Conservation (phyloP, 257 asterid species). For the Lavandula angustifolia region DNA sequence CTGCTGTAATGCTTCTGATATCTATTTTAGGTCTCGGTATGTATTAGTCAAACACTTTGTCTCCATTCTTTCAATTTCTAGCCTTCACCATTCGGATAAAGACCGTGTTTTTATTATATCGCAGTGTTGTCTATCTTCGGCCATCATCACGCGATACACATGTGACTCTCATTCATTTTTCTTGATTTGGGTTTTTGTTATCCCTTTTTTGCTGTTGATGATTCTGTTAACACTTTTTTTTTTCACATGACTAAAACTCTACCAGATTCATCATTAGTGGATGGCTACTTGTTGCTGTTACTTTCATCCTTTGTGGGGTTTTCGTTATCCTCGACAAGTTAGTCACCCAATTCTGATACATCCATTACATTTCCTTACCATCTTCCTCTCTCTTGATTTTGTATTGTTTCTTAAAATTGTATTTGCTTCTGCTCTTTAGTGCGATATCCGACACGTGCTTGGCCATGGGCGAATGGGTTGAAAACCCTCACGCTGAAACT, state of each 20-base stretch:
- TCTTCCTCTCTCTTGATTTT: not conserved
- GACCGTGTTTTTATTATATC: constrained; percentile 1
- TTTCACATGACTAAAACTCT: constrained; percentile 26
- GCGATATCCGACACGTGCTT: constrained; percentile 79
- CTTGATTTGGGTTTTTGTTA: not conserved
- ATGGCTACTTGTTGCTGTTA: constrained; percentile 87
- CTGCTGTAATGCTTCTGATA: constrained; percentile 76
- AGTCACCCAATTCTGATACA: constrained; percentile 30
- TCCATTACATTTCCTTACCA: not conserved
- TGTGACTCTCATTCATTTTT: constrained; percentile 48
- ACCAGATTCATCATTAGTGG: constrained; percentile 93
- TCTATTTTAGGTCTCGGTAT: constrained; percentile 89
- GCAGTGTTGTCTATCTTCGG: constrained; percentile 83
- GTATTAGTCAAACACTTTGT: constrained; percentile 27
- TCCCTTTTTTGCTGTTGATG: constrained; percentile 12
- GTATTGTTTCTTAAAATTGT: not conserved
- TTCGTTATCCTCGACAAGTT: constrained; percentile 81
- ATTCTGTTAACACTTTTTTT: not conserved
- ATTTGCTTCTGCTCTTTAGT: constrained; percentile 40
- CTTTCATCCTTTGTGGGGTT: constrained; percentile 85
- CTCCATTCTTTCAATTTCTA: constrained; percentile 5
- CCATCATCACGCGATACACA: constrained; percentile 69
- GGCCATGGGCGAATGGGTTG: constrained; percentile 99
- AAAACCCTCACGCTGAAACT: constrained; percentile 94
- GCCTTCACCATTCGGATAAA: constrained; percentile 25